A percentile compares a stretch with the other conserved stretches of the same genome.
phyloP scores from a whole-genome alignment of 2,329 filamentous ascomycete species.

The Colletotrichum chrysophilum region DNA sequence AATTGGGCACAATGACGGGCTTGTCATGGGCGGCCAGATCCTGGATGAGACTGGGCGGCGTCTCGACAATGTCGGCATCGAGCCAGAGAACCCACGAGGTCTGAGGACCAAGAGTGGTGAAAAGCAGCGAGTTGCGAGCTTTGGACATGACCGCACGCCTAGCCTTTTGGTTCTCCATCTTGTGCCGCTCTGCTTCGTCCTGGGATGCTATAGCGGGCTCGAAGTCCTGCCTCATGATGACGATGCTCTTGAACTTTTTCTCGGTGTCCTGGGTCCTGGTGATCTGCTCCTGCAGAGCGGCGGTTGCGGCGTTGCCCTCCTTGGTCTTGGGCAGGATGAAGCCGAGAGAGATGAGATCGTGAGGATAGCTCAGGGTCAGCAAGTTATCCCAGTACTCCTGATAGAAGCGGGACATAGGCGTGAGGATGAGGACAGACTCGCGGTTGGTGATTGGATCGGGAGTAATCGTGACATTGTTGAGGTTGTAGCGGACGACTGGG shows the following conservation, averaged over 20 bases:
- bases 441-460: conserved; percentile 75
- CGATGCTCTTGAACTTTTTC: conserved; percentile 87
- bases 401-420: conserved; percentile 93
- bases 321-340: conserved; percentile 96
- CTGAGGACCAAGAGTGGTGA: conserved; percentile 88
- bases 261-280: conserved; percentile 84
- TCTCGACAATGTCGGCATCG: conserved; percentile 90
- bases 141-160: conserved; percentile 90
- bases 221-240: conserved; percentile 94
- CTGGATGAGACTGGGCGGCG: conserved; percentile 83
- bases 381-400: conserved; percentile 96
- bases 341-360: conserved; percentile 91
- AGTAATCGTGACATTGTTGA: conserved; percentile 93
- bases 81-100: conserved; percentile 98
- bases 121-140: conserved; percentile 91
- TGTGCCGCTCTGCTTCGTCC: conserved; percentile 87
- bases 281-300: conserved; percentile 83
- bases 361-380: conserved; percentile 82
- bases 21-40: conserved; percentile 89
- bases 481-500: conserved; percentile 89
- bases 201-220: conserved; percentile 82
- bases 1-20: conserved; percentile 93
- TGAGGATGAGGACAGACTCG: conserved; percentile 90
- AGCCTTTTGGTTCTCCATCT: conserved; percentile 86
- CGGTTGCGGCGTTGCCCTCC: conserved; percentile 87